These are phyloP conservation scores for Yamadazyma oceani DNA, from an alignment of 1,139 yeast genomes.

Conservation along the genomic window DNA sequence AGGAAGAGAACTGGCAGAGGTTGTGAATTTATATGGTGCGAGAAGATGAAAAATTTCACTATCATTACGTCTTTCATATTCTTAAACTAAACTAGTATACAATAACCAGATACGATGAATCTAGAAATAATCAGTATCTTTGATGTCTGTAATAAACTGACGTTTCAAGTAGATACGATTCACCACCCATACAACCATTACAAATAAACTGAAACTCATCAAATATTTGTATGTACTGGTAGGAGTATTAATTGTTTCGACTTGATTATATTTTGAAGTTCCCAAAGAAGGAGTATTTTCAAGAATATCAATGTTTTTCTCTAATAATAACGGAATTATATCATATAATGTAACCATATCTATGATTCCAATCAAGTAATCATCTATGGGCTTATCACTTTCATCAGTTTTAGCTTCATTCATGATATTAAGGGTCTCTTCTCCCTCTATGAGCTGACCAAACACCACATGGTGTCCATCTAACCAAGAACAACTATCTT, in stretches of 20 bases:
- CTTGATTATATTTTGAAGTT: slow-evolving; percentile 4
- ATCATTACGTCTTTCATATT: no score
- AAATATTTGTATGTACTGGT: slow-evolving; percentile 17
- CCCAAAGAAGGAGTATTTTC: slow-evolving; percentile 7
- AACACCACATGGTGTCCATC: slow-evolving; percentile 61
- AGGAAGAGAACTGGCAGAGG: slow-evolving; percentile 1
- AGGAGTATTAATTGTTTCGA: slow-evolving; percentile 13
- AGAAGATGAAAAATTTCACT: background rate
- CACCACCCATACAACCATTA: slow-evolving; percentile 16
- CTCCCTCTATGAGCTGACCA: slow-evolving; percentile 49
- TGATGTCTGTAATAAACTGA: slow-evolving; percentile 29
- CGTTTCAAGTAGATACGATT: slow-evolving; percentile 20
- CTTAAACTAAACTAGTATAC: no score
- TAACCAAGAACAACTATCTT: slow-evolving; percentile 31
- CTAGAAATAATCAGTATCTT: slow-evolving; percentile 25
- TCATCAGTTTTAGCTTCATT: slow-evolving; percentile 37
- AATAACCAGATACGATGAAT: no score
- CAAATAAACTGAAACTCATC: slow-evolving; percentile 18
- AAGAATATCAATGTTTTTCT: slow-evolving; percentile 7
- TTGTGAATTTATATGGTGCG: no score
- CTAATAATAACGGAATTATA: slow-evolving; percentile 9
- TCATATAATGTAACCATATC: slow-evolving; percentile 15
- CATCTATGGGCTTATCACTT: slow-evolving; percentile 38
- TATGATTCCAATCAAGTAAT: slow-evolving; percentile 33
- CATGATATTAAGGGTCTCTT: slow-evolving; percentile 36